phyloP scores from a whole-genome alignment of 768 basidiomycete species.

The Rhodotorula graminis region DNA sequence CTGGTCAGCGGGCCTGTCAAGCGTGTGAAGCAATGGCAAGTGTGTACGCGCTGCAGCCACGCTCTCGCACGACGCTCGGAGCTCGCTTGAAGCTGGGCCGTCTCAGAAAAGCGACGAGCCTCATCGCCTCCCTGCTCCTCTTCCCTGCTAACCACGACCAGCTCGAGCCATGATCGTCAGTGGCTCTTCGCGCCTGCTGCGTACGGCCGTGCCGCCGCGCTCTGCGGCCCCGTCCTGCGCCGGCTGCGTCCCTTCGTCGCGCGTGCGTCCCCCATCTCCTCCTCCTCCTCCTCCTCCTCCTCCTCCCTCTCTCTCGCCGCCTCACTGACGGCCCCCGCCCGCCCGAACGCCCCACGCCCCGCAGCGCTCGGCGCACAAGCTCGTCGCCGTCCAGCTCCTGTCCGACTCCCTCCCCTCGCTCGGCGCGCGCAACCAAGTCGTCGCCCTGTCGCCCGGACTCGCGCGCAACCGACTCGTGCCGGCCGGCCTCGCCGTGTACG shows the following conservation, averaged over 20 bases:
- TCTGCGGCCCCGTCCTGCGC: conserved; percentile 3
- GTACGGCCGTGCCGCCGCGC: no score
- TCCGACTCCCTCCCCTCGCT: conserved; percentile 20
- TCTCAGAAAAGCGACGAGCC: neutral
- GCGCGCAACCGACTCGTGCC: conserved; percentile 32
- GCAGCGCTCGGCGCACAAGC: conserved; percentile 32
- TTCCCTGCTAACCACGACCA: no score
- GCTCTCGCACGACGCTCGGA: no score
- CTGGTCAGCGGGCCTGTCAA: no score
- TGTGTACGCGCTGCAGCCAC: no score
- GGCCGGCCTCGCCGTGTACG: conserved; percentile 3
- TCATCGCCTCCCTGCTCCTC: neutral
- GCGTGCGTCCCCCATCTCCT: neutral
- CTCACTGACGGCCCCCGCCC: neutral
- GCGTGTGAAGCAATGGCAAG: no score
- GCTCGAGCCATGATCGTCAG: neutral
- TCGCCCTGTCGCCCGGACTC: conserved; percentile 15
- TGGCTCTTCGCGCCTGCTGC: neutral
- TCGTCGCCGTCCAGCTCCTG: conserved; percentile 26
- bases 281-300: neutral
- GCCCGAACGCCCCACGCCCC: neutral
- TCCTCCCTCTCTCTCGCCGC: no score
- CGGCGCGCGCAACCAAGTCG: conserved; percentile 9
- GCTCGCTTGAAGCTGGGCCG: no score
- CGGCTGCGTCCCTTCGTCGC: neutral